Percentiles rank a stretch among this genome's conserved stretches.
Conservation (phyloP, 192 early-diverging fungal genomes). For the Lobosporangium transversale region DNA sequence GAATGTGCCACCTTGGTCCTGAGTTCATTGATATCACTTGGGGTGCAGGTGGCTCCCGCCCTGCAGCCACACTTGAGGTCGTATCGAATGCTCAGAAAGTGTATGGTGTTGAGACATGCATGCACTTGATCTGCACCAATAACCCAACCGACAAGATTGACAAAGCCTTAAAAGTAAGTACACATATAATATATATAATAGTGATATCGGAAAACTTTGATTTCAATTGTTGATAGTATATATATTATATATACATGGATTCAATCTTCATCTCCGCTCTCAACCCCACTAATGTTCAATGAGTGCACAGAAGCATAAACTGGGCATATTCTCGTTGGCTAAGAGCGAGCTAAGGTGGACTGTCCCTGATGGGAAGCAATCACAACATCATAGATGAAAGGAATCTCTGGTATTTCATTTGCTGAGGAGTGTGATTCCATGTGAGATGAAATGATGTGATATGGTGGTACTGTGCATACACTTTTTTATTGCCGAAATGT, state of each 20-base stretch:
- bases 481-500: not conserved
- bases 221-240: not conserved
- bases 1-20: constrained; percentile 94
- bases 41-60: constrained; percentile 92
- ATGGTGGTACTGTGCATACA: constrained; percentile 9
- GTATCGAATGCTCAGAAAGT: constrained; percentile 90
- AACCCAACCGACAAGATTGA: constrained; percentile 93
- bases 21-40: constrained; percentile 87
- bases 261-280: too few relatives aligned
- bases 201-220: constrained; percentile 25
- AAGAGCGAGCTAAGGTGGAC: not conserved
- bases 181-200: too few relatives aligned
- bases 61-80: constrained; percentile 90
- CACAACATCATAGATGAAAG: constrained; percentile 4
- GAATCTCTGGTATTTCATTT: constrained; percentile 13
- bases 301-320: not conserved
- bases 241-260: too few relatives aligned
- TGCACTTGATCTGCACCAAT: constrained; percentile 99
- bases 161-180: constrained; percentile 75
- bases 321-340: constrained; percentile 5
- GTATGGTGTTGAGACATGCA: constrained; percentile 94
- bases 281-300: too few relatives aligned
- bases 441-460: constrained; percentile 41
- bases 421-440: constrained; percentile 13
- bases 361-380: constrained; percentile 3